A percentile compares a stretch with the other conserved stretches of the same genome.
phyloP scores from a whole-genome alignment of 2,329 filamentous ascomycete species.

The Hirsutella minnesotensis region DNA sequence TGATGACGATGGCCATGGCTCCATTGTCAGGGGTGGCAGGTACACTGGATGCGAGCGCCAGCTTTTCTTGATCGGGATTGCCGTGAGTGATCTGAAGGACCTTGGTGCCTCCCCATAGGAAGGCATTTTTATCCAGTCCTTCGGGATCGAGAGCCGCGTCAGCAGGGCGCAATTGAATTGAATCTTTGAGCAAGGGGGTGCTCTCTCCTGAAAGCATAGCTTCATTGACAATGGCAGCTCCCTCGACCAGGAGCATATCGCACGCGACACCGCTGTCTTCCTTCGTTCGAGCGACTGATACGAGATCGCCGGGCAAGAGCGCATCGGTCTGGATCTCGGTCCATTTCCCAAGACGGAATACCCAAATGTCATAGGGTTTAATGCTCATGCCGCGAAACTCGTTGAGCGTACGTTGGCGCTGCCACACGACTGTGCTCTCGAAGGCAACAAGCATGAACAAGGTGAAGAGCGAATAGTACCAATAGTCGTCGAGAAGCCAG shows the following conservation, averaged over 20 bases:
- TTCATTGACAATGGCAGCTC: conserved; percentile 95
- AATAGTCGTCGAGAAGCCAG: conserved; percentile 99
- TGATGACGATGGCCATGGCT: conserved; percentile 85
- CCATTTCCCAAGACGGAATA: conserved; percentile 82
- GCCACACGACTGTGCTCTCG: conserved; percentile 98
- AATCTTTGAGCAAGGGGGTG: conserved; percentile 93
- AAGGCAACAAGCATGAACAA: conserved; percentile 97
- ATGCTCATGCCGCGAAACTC: conserved; percentile 99
- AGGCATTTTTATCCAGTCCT: conserved; percentile 90
- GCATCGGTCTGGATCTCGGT: conserved; percentile 79
- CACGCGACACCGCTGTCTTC: conserved; percentile 95
- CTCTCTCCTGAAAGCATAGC: conserved; percentile 98
- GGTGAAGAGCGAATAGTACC: conserved; percentile 99
- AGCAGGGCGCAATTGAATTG: conserved; percentile 74
- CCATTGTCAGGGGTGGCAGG: conserved; percentile 83
- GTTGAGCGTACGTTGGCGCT: conserved; percentile 85
- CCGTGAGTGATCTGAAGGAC: conserved; percentile 90
- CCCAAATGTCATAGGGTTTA: conserved; percentile 93
- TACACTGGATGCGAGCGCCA: conserved; percentile 63
- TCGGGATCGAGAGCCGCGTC: conserved; percentile 76
- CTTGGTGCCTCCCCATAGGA: conserved; percentile 95
- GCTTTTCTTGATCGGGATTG: conserved; percentile 61
- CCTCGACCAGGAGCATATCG: conserved; percentile 91
- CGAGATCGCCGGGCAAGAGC: conserved; percentile 83
- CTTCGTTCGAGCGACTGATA: conserved; percentile 86